phyloP scores from a whole-genome alignment of 139 green algal genomes.

The Chlorella ohadii region DNA sequence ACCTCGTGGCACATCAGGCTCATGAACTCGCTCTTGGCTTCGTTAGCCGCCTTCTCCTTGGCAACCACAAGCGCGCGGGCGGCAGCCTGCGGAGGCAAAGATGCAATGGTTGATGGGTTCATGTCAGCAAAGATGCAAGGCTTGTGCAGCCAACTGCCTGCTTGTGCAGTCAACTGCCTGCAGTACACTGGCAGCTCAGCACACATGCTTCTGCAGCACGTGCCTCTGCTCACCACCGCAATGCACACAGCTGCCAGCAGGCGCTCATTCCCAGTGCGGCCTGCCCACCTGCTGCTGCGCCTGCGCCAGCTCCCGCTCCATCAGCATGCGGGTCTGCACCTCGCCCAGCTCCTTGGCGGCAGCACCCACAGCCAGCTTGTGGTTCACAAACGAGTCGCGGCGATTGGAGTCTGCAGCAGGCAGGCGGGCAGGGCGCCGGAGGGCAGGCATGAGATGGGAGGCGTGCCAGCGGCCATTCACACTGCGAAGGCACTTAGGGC shows the following conservation, averaged over 20 bases:
- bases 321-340: slow-evolving; percentile 58
- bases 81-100: slow-evolving; percentile 56
- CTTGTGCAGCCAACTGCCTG: too few species aligned
- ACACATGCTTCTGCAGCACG: too few species aligned
- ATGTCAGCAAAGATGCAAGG: too few species aligned
- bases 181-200: too few species aligned
- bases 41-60: slow-evolving; percentile 79
- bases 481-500: too few species aligned
- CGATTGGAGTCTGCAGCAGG: slow-evolving; percentile 67
- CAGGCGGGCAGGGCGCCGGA: background rate
- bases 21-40: slow-evolving; percentile 82
- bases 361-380: slow-evolving; percentile 62
- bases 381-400: slow-evolving; percentile 77
- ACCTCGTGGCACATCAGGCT: slow-evolving; percentile 75
- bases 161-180: too few species aligned
- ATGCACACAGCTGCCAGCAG: too few species aligned
- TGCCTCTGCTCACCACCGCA: too few species aligned
- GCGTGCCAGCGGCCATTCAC: too few species aligned
- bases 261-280: too few species aligned
- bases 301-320: slow-evolving; percentile 66
- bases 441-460: background rate
- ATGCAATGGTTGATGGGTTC: too few species aligned
- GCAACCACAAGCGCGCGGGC: slow-evolving; percentile 69
- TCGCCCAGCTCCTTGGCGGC: slow-evolving; percentile 76
- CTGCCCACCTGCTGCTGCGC: slow-evolving; percentile 59